phyloP scores from a whole-genome alignment of 202 grass and related monocot genomes.

The Saccharum hybrid region DNA sequence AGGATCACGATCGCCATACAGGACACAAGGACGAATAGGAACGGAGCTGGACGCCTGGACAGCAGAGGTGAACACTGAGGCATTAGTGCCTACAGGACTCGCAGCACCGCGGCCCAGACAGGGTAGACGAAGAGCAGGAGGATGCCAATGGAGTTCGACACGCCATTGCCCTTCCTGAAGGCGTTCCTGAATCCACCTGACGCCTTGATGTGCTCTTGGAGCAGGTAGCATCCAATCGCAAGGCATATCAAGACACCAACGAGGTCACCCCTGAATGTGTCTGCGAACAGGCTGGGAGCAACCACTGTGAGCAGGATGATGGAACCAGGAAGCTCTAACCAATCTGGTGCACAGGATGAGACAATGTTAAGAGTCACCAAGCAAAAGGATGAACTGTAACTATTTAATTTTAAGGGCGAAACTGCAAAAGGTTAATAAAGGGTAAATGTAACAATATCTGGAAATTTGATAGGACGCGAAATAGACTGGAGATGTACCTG shows the following conservation, averaged over 20 bases:
- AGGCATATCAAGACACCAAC: slow-evolving; percentile 70
- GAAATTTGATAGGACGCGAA: neutral
- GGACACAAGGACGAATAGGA: neutral
- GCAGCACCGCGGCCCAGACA: slow-evolving; percentile 61
- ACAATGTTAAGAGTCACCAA: slow-evolving; percentile 3
- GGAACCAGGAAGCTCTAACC: slow-evolving; percentile 74
- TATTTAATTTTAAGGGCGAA: neutral
- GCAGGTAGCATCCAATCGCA: slow-evolving; percentile 71
- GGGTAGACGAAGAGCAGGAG: slow-evolving; percentile 84
- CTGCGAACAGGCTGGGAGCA: slow-evolving; percentile 64
- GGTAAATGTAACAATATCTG: neutral
- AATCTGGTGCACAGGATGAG: slow-evolving; percentile 54
- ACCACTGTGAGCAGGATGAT: slow-evolving; percentile 75
- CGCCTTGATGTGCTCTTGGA: slow-evolving; percentile 78
- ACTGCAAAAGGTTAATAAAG: neutral
- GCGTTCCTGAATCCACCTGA: slow-evolving; percentile 80
- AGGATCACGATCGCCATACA: neutral
- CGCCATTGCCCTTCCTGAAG: slow-evolving; percentile 68
- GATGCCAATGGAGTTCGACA: slow-evolving; percentile 79
- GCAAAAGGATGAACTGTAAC: neutral
- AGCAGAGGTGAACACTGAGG: neutral
- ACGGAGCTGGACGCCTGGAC: slow-evolving; percentile 19
- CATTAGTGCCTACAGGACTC: slow-evolving; percentile 31
- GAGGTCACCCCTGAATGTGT: slow-evolving; percentile 47
- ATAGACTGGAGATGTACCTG: slow-evolving; percentile 56